Evolutionary conservation across 148 eudicot species (phyloP).

Genomic region (Nepenthes gracilis): DNA sequence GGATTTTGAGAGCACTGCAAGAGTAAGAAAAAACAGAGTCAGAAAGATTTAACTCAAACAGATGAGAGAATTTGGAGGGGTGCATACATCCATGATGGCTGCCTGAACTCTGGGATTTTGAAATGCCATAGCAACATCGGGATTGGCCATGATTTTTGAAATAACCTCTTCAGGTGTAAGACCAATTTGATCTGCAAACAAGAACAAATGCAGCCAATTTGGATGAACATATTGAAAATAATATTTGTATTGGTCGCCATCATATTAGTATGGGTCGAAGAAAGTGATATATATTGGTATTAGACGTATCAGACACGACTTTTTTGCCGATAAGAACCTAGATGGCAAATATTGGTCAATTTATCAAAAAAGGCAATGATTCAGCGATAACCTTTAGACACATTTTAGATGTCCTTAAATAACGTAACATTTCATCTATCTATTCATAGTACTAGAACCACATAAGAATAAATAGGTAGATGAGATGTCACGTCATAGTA

Average conservation of each 20-base stretch:
- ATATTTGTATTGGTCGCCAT: background rate
- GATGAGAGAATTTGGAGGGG: background rate
- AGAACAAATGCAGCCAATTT: background rate
- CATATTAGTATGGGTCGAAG: background rate
- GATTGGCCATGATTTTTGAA: constrained; percentile 87
- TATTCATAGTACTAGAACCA: too few relatives aligned
- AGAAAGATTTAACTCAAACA: background rate
- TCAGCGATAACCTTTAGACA: too few relatives aligned
- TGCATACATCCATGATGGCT: constrained; percentile 93
- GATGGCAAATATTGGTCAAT: too few relatives aligned
- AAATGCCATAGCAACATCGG: constrained; percentile 94
- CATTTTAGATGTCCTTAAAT: too few relatives aligned
- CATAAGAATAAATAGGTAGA: too few relatives aligned
- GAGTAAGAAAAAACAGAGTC: constrained; percentile 9
- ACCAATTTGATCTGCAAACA: constrained; percentile 72
- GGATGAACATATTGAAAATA: background rate
- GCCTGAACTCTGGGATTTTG: constrained; percentile 97
- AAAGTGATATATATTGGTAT: too few relatives aligned
- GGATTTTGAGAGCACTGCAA: constrained; percentile 93
- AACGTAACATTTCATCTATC: too few relatives aligned
- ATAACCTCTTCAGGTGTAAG: constrained; percentile 93
- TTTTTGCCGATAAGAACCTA: too few relatives aligned
- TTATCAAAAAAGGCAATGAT: too few relatives aligned
- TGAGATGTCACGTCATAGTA: too few relatives aligned
- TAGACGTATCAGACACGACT: too few relatives aligned